Evolutionary conservation across 2,329 filamentous ascomycete genomes (phyloP).

Genomic region (Paecilomyces formosus): DNA sequence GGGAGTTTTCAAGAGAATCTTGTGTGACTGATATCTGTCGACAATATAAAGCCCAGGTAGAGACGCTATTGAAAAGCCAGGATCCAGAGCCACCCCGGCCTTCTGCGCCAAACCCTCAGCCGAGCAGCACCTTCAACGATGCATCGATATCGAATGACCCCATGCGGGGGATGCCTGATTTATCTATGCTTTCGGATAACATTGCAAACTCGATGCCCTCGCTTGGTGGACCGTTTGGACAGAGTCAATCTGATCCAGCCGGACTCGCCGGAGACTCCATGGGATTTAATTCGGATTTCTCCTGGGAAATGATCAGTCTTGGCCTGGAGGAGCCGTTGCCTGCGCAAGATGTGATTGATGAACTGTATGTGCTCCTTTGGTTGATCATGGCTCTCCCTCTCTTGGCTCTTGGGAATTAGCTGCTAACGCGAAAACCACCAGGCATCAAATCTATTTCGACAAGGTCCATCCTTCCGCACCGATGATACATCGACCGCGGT

Average conservation of each 20-base stretch:
- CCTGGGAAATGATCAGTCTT: constrained; percentile 79
- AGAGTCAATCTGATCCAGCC: constrained; percentile 12
- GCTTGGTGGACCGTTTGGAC: constrained; percentile 18
- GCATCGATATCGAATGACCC: constrained; percentile 24
- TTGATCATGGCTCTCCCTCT: too few species aligned
- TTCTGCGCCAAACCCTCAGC: constrained; percentile 15
- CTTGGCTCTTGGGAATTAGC: neutral
- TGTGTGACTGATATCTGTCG: constrained; percentile 7
- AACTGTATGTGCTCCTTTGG: constrained; percentile 51
- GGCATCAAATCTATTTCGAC: constrained; percentile 79
- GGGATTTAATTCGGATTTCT: constrained; percentile 43
- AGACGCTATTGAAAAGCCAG: constrained; percentile 79
- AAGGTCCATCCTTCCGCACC: constrained; percentile 81
- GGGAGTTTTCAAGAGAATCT: constrained; percentile 8
- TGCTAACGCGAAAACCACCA: constrained; percentile 28
- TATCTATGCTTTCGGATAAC: constrained; percentile 13
- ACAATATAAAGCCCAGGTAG: constrained; percentile 67
- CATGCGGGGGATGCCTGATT: constrained; percentile 13
- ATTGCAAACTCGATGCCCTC: constrained; percentile 13
- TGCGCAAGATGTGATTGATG: constrained; percentile 71
- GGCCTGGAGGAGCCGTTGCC: constrained; percentile 78
- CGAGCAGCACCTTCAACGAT: constrained; percentile 11
- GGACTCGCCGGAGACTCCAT: constrained; percentile 14
- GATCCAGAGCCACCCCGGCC: constrained; percentile 40
- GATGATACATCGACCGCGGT: constrained; percentile 83